Percentiles rank a stretch among this genome's conserved stretches.
phyloP scores from a whole-genome alignment of 352 stramenopile genomes.

The Phytophthora citrophthora region DNA sequence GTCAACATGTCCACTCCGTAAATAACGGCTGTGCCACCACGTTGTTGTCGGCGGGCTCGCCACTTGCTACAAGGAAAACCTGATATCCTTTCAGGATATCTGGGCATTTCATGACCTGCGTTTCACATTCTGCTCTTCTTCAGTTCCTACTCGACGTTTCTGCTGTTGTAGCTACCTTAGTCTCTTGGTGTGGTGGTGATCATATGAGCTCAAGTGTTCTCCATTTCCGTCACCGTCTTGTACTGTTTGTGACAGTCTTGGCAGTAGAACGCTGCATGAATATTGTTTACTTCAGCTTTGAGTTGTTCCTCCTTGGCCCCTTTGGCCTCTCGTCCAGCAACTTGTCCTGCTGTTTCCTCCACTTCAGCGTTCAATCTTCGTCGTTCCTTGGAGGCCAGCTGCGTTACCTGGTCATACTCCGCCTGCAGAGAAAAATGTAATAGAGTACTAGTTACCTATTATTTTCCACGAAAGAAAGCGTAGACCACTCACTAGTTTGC shows the following conservation, averaged over 20 bases:
- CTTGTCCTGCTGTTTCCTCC: constrained; percentile 48
- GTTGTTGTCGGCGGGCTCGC: too few species aligned
- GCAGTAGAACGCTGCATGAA: constrained; percentile 64
- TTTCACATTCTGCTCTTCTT: constrained; percentile 35
- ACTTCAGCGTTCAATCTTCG: constrained; percentile 57
- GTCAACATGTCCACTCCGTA: too few species aligned
- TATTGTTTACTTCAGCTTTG: constrained; percentile 44
- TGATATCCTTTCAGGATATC: too few species aligned
- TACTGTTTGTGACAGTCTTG: constrained; percentile 72
- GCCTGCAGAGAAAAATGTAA: constrained; percentile 32
- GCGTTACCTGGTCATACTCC: constrained; percentile 64
- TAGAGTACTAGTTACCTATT: background rate
- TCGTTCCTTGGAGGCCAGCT: constrained; percentile 56
- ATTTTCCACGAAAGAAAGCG: background rate
- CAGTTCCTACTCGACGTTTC: constrained; percentile 19
- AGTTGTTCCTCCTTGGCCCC: constrained; percentile 33
- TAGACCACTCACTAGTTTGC: constrained; percentile 46
- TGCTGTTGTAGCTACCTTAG: constrained; percentile 43
- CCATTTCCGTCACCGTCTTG: constrained; percentile 72
- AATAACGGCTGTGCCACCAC: too few species aligned
- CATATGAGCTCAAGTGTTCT: constrained; percentile 79
- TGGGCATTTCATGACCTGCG: background rate
- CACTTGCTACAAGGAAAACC: too few species aligned
- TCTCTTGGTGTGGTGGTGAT: constrained; percentile 76
- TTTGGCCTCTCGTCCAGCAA: constrained; percentile 33